phyloP scores from a whole-genome alignment of 2,329 filamentous ascomycete genomes.

The Claviceps sp. region DNA sequence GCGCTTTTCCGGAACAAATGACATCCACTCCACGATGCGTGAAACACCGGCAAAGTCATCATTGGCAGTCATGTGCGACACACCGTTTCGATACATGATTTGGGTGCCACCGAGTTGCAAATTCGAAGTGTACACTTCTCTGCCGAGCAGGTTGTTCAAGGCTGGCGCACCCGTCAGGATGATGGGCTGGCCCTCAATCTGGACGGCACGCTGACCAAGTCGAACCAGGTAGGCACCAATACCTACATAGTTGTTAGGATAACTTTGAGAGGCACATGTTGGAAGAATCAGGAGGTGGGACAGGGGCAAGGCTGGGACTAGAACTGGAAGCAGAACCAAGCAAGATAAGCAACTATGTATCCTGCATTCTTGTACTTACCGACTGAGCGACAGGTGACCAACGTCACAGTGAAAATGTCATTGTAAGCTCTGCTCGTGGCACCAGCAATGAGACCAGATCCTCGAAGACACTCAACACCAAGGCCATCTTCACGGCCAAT shows the following conservation, averaged over 20 bases:
- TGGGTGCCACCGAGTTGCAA: conserved; percentile 98
- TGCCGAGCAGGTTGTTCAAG: conserved; percentile 94
- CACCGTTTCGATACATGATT: conserved; percentile 99
- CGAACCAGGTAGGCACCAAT: conserved; percentile 98
- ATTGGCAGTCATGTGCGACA: conserved; percentile 95
- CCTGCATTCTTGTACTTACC: conserved; percentile 41
- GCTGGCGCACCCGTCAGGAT: conserved; percentile 95
- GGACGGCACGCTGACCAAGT: conserved; percentile 93
- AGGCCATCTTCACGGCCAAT: conserved; percentile 90
- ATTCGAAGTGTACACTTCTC: conserved; percentile 98
- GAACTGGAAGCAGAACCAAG: neutral
- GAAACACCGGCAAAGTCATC: conserved; percentile 97
- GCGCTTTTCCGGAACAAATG: conserved; percentile 92
- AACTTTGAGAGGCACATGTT: neutral
- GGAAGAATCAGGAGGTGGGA: neutral
- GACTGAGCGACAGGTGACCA: conserved; percentile 95
- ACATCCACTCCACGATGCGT: conserved; percentile 97
- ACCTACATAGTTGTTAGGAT: conserved; percentile 29
- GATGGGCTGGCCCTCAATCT: conserved; percentile 97
- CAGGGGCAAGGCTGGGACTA: neutral
- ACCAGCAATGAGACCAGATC: conserved; percentile 95
- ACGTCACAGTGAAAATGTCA: conserved; percentile 95
- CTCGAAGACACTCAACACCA: conserved; percentile 92
- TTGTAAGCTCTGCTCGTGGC: conserved; percentile 95
- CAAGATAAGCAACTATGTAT: neutral